Base-by-base conservation (phyloP, 495 filamentous ascomycete genomes). In the Neurospora intermedia region DNA sequence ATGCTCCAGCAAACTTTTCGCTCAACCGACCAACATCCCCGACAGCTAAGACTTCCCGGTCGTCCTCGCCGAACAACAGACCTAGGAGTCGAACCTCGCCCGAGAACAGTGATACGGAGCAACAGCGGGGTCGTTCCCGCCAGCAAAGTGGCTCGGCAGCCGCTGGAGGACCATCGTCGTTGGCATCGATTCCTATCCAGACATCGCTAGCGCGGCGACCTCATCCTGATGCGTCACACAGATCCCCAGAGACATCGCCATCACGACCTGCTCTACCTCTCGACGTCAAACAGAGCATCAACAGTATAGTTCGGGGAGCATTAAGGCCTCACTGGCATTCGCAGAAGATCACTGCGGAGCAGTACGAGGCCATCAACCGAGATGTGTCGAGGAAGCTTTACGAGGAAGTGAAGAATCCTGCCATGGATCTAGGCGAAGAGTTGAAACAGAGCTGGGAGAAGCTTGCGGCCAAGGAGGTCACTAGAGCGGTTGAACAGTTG, bases 301-400 rank as follows among this genome's bases (percentile, higher is more conserved):
- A 91, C 78, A 89, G 87, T 72, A 91, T 97, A 82, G 94, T 97
- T 69, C 89, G 90, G 39, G 82, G 85, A 27, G 92, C 90, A 0
- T 84, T 97, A 27, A 91, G 91, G 71, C 92, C 94, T 27, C 88
- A 92, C 75, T 96, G 85, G 85, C 84, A 91, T 74, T 88, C 88
- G 15, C 89, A 89, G 72, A 83, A 88, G 62, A 83, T 97, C 11
- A 90, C 89, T 42, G 90, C 92, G 76, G 91, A 96, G 48, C 91
- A 97, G 79, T 98, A 93, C 82, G 94, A 91, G 6, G 88, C 90
- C 66, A 94, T 97, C 82, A 97, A 97, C 79, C 89, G 93, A 66
- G 90, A 88, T 43, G 88, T 97, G 38, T 96, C 92, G 16, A 88
- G 92, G 20, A 90, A 88, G 81, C 82, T 98, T n/a, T 98, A 98